Evolutionary conservation across 176 grass and related monocot species (phyloP).

Genomic region (Hyparrhenia diplandra): DNA sequence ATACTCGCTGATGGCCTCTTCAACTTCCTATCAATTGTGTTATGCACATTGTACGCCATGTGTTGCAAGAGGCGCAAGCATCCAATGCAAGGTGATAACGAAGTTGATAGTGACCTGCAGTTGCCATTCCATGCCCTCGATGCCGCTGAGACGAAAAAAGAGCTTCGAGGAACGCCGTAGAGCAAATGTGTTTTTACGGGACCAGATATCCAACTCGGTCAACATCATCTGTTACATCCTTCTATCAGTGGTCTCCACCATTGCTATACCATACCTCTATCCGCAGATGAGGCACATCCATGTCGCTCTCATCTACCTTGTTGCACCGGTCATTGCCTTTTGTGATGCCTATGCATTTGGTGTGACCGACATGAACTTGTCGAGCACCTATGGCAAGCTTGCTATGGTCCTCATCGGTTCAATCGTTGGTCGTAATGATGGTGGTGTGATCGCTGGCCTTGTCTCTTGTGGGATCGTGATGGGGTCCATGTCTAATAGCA

Average conservation of each 20-base stretch:
- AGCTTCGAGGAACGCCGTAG: slow-evolving; percentile 46
- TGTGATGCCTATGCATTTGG: slow-evolving; percentile 56
- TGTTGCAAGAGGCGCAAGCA: background rate
- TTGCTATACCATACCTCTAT: slow-evolving; percentile 38
- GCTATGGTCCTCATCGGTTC: slow-evolving; percentile 39
- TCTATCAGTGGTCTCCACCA: slow-evolving; percentile 26
- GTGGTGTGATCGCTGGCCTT: slow-evolving; percentile 41
- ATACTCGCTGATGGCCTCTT: slow-evolving; percentile 67
- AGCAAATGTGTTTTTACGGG: slow-evolving; percentile 39
- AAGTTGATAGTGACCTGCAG: background rate
- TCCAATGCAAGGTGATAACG: background rate
- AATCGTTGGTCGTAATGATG: slow-evolving; percentile 14
- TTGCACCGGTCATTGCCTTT: slow-evolving; percentile 43
- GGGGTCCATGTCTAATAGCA: slow-evolving; percentile 34
- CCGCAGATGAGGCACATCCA: slow-evolving; percentile 36
- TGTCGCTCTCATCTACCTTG: slow-evolving; percentile 35
- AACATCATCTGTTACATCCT: slow-evolving; percentile 36
- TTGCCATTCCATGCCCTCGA: slow-evolving; percentile 21
- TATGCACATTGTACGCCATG: slow-evolving; percentile 23
- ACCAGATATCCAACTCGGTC: slow-evolving; percentile 43
- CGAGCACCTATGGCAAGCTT: slow-evolving; percentile 48
- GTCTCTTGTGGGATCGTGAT: slow-evolving; percentile 45
- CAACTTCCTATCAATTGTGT: slow-evolving; percentile 47
- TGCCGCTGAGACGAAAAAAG: background rate
- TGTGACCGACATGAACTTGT: slow-evolving; percentile 52